phyloP scores from a whole-genome alignment of 768 basidiomycete genomes.

The Fistulinella prunicolor region DNA sequence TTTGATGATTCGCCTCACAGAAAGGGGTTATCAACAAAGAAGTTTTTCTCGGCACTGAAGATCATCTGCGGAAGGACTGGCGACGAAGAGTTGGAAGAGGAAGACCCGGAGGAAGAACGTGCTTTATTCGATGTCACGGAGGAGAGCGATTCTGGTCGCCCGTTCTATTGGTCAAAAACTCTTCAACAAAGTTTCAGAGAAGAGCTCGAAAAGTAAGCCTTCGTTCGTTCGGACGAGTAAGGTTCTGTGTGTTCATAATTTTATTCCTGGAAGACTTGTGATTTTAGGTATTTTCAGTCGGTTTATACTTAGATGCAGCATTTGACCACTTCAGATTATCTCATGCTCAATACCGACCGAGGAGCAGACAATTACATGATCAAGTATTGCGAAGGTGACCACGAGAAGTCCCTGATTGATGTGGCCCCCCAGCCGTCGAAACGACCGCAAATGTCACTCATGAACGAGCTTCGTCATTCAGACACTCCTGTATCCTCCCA shows the following conservation, averaged over 20 bases:
- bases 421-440: slow-evolving; percentile 72
- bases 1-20: slow-evolving; percentile 83
- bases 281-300: slow-evolving; percentile 57
- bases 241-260: slow-evolving; percentile 8
- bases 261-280: slow-evolving; percentile 55
- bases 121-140: slow-evolving; percentile 67
- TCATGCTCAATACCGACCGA: slow-evolving; percentile 92
- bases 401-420: slow-evolving; percentile 75
- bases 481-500: slow-evolving; percentile 40
- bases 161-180: slow-evolving; percentile 80
- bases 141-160: slow-evolving; percentile 48
- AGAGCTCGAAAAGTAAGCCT: slow-evolving; percentile 79
- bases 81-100: slow-evolving; percentile 67
- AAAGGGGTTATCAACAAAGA: slow-evolving; percentile 65
- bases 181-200: slow-evolving; percentile 82
- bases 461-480: slow-evolving; percentile 62
- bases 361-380: slow-evolving; percentile 90
- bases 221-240: not conserved
- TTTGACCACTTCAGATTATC: slow-evolving; percentile 55
- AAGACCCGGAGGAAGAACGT: slow-evolving; percentile 72
- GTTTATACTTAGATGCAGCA: not conserved
- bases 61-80: slow-evolving; percentile 86
- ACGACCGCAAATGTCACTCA: slow-evolving; percentile 64
- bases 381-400: slow-evolving; percentile 80
- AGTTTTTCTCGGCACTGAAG: slow-evolving; percentile 63